These are phyloP conservation scores for Hansfordia pulvinata DNA, from an alignment of 2,329 filamentous ascomycete genomes.

Conservation along the genomic window DNA sequence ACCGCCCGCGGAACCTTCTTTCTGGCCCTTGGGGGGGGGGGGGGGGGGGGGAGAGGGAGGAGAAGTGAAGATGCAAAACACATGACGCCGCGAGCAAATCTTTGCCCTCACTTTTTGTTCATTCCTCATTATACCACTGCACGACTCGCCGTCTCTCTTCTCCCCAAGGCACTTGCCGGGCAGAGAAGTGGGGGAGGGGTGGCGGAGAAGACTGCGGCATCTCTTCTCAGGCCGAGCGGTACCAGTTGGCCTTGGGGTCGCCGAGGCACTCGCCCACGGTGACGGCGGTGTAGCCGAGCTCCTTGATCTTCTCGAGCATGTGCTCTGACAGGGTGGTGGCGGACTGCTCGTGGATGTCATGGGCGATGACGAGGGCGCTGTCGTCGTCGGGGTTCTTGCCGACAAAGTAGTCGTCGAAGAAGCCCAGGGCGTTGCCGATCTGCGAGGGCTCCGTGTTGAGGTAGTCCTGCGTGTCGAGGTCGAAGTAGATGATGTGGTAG, in stretches of 20 bases:
- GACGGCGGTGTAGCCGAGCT: conserved; percentile 21
- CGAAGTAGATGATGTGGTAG: conserved; percentile 42
- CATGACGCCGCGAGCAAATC: too few species aligned
- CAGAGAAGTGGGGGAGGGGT: too few species aligned
- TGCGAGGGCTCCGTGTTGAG: conserved; percentile 29
- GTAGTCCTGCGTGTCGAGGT: conserved; percentile 49
- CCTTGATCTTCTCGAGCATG: conserved; percentile 17
- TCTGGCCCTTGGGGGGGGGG: too few species aligned
- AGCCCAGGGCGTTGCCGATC: conserved; percentile 31
- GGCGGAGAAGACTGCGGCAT: too few species aligned
- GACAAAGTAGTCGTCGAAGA: conserved; percentile 31
- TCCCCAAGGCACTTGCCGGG: too few species aligned
- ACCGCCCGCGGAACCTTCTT: too few species aligned
- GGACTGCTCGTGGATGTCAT: conserved; percentile 35
- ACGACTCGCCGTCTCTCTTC: too few species aligned
- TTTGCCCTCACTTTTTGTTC: too few species aligned
- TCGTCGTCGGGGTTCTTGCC: conserved; percentile 12
- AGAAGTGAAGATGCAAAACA: too few species aligned
- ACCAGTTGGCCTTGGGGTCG: conserved; percentile 16
- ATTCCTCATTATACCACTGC: too few species aligned
- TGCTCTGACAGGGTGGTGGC: conserved; percentile 23
- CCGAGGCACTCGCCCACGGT: conserved; percentile 31
- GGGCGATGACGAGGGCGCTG: conserved; percentile 35
- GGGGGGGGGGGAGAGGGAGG: too few species aligned
- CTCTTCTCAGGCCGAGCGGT: not conserved